Base-by-base conservation (phyloP, 2,329 filamentous ascomycete genomes). In the Aspergillus jensenii region DNA sequence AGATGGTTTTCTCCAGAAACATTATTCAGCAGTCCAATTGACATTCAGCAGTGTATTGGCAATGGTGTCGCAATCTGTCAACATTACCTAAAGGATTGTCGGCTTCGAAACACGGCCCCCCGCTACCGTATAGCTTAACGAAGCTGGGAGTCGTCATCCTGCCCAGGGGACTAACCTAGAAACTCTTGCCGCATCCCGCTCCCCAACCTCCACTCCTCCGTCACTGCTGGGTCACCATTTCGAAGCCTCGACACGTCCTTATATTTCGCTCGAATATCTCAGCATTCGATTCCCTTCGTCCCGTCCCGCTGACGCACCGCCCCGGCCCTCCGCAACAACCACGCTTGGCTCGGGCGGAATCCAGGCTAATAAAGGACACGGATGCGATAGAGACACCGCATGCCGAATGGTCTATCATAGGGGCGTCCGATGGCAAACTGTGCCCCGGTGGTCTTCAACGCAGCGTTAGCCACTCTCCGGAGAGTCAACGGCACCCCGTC, bases 361-460 rank as follows among this genome's bases (percentile, higher is more conserved):
- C 47, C 25, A 57, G 51, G 19, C 48, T 21, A 21, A 57, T 47
- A 35, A 62, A 64, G 64, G 60, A 64, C 60, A 62, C 61, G 63
- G 62, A 65, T 66, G 64, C 60, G 62, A 65, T 60, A 60, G 59
- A 55, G 59, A 55, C 49, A 40, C 66, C 71, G 65, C 60, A 74
- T 74, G 67, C 70, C 71, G 73, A 69, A 73, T 74, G 73, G 65
- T 67, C 66, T 71, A 63, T 65, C 59, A 58, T 71, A 68, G 65
- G 63, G 64, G 66, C 66, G 61, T 68, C 68, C 68, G 68, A 74
- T 72, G 71, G 69, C 70, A 70, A 65, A 63, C 62, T 63, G 63
- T 66, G 68, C 68, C 70, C 71, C 69, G 65, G 67, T 65, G 64
- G 66, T 63, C 63, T 63, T 62, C 55, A 62, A 66, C 59, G 56